A percentile compares a stretch with the other conserved stretches of the same genome.
Evolutionary conservation across 2,329 filamentous ascomycete species (phyloP).

Genomic region (Hymenoscyphus repandus): DNA sequence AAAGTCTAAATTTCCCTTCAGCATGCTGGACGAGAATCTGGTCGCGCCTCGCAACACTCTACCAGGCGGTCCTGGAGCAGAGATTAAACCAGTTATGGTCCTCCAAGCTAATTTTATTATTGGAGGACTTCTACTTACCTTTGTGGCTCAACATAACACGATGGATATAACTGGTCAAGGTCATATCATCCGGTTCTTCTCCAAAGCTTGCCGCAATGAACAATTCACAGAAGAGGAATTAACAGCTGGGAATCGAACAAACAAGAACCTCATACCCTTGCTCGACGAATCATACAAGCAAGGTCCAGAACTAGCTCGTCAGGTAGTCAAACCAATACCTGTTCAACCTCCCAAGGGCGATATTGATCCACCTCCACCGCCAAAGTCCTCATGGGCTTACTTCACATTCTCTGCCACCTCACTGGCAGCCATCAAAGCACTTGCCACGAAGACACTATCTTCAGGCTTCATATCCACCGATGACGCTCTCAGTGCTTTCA

Average conservation of each 20-base stretch:
- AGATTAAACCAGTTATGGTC: slow-evolving; percentile 37
- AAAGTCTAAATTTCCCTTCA: slow-evolving; percentile 38
- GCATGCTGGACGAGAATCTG: slow-evolving; percentile 42
- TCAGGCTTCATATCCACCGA: neutral
- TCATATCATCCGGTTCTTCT: slow-evolving; percentile 42
- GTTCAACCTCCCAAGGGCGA: neutral
- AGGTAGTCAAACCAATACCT: slow-evolving; percentile 27
- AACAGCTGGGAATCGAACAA: slow-evolving; percentile 36
- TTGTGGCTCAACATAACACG: slow-evolving; percentile 41
- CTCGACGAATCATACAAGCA: slow-evolving; percentile 34
- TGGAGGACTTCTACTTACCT: slow-evolving; percentile 44
- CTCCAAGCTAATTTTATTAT: slow-evolving; percentile 43
- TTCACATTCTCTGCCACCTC: slow-evolving; percentile 38
- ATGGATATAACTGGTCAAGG: slow-evolving; percentile 49
- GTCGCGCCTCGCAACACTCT: slow-evolving; percentile 40
- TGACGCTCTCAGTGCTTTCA: neutral
- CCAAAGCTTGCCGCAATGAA: slow-evolving; percentile 44
- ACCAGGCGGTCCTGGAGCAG: slow-evolving; percentile 23
- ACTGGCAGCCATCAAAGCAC: slow-evolving; percentile 36
- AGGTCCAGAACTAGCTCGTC: slow-evolving; percentile 33
- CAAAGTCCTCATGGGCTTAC: slow-evolving; percentile 38
- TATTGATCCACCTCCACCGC: slow-evolving; percentile 7
- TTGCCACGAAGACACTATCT: neutral
- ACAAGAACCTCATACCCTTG: slow-evolving; percentile 36
- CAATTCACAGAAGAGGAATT: slow-evolving; percentile 42